Conservation (phyloP, 1,284 basidiomycete genomes). For the Rhodofomes roseus region DNA sequence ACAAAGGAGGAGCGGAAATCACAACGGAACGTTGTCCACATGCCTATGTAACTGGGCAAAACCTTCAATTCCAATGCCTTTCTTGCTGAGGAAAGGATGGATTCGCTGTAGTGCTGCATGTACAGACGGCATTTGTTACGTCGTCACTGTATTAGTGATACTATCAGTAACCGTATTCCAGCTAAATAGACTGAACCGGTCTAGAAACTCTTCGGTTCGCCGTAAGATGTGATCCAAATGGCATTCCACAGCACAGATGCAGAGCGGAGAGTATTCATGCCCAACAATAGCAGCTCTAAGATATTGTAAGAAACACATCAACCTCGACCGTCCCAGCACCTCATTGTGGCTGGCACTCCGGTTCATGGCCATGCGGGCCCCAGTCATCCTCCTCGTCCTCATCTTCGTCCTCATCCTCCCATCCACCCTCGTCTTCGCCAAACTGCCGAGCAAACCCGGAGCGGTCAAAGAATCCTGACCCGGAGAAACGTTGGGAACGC, state of each 20-base stretch:
- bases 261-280: neutral
- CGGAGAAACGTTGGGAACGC: conserved; percentile 70
- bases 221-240: neutral
- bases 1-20: no score
- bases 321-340: neutral
- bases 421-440: conserved; percentile 50
- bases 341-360: conserved; percentile 67
- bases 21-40: no score
- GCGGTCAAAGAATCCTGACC: conserved; percentile 69
- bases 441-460: conserved; percentile 60
- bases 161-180: no score
- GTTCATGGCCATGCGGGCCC: conserved; percentile 49
- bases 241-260: neutral
- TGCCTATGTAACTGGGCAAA: no score
- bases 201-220: no score
- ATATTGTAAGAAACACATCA: neutral
- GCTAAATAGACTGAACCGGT: no score
- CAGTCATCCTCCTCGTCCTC: conserved; percentile 50
- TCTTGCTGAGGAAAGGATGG: no score
- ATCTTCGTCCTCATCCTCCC: conserved; percentile 57
- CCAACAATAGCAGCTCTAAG: neutral
- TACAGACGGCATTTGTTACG: no score
- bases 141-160: no score
- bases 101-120: no score
- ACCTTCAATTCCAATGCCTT: no score